Evolutionary conservation across 2,329 filamentous ascomycete genomes (phyloP).

Genomic region (Phaeosphaeriaceae sp.): DNA sequence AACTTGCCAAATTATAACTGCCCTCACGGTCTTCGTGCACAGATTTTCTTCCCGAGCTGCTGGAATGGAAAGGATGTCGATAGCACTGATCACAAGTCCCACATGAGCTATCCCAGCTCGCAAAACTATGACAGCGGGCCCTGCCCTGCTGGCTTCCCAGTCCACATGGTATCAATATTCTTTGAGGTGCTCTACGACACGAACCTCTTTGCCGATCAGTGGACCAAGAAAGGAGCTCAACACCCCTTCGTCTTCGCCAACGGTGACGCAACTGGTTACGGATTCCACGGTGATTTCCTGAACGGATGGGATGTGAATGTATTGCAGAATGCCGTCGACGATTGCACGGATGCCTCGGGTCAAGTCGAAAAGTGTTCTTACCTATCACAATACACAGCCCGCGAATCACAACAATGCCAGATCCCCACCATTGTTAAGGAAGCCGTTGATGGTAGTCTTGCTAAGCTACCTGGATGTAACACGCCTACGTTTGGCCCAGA

Average conservation of each 20-base stretch:
- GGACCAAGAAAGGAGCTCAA: conserved; percentile 41
- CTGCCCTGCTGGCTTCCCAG: conserved; percentile 58
- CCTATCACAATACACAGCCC: conserved; percentile 53
- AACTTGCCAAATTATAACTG: conserved; percentile 75
- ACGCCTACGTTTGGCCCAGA: conserved; percentile 51
- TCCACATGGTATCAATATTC: conserved; percentile 41
- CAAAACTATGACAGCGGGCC: conserved; percentile 57
- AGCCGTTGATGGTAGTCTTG: conserved; percentile 51
- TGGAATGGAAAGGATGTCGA: conserved; percentile 69
- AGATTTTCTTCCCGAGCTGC: conserved; percentile 71
- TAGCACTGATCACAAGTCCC: conserved; percentile 65
- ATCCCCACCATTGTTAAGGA: conserved; percentile 56
- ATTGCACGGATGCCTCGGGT: conserved; percentile 60
- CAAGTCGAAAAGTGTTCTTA: conserved; percentile 48
- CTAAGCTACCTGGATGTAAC: conserved; percentile 63
- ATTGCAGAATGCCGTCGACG: conserved; percentile 71
- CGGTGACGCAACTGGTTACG: conserved; percentile 73
- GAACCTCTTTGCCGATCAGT: conserved; percentile 69
- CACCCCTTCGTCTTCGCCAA: conserved; percentile 67
- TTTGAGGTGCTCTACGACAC: conserved; percentile 97
- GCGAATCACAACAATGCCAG: conserved; percentile 60
- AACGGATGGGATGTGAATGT: conserved; percentile 72
- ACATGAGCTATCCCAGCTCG: conserved; percentile 65
- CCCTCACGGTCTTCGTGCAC: conserved; percentile 64
- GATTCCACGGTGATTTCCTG: conserved; percentile 72